Conservation (phyloP, 345 rosid genomes). For the Clarkia xantiana region DNA sequence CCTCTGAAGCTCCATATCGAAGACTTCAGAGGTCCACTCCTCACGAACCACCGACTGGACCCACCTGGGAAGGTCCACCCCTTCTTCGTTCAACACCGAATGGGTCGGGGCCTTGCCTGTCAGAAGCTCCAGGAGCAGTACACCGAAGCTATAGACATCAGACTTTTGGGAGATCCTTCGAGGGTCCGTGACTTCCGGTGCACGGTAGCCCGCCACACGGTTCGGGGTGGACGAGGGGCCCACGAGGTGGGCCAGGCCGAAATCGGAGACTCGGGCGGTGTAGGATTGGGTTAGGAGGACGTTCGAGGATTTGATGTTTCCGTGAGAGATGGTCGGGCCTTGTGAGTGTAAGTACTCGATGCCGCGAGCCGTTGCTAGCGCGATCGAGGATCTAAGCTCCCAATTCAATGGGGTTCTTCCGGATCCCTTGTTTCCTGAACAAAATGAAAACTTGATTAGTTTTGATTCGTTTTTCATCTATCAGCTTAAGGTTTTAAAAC, state of each 20-base stretch:
- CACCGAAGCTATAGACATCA: constrained; percentile 41
- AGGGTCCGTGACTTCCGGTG: constrained; percentile 44
- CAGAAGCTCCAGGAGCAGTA: constrained; percentile 30
- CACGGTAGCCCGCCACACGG: constrained; percentile 35
- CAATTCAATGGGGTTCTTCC: constrained; percentile 41
- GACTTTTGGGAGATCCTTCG: constrained; percentile 38
- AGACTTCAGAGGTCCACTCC: constrained; percentile 48
- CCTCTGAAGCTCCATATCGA: constrained; percentile 51
- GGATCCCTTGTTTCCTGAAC: constrained; percentile 32
- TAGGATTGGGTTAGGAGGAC: constrained; percentile 29
- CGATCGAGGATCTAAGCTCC: constrained; percentile 27
- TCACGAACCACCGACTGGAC: constrained; percentile 41
- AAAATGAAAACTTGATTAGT: not conserved
- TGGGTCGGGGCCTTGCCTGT: constrained; percentile 39
- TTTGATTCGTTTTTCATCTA: not conserved
- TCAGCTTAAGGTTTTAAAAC: too few relatives aligned
- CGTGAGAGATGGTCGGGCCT: constrained; percentile 30
- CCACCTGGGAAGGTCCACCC: constrained; percentile 41
- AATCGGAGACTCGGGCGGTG: constrained; percentile 31
- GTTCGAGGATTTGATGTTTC: constrained; percentile 40
- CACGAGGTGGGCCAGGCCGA: constrained; percentile 33
- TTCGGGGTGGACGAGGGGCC: constrained; percentile 35
- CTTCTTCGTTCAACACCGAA: constrained; percentile 32
- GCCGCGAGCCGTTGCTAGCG: constrained; percentile 36
- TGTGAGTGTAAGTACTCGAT: constrained; percentile 35